These are phyloP conservation scores for Cordyceps javanica DNA, from an alignment of 2,329 filamentous ascomycete species.

Conservation along the genomic window DNA sequence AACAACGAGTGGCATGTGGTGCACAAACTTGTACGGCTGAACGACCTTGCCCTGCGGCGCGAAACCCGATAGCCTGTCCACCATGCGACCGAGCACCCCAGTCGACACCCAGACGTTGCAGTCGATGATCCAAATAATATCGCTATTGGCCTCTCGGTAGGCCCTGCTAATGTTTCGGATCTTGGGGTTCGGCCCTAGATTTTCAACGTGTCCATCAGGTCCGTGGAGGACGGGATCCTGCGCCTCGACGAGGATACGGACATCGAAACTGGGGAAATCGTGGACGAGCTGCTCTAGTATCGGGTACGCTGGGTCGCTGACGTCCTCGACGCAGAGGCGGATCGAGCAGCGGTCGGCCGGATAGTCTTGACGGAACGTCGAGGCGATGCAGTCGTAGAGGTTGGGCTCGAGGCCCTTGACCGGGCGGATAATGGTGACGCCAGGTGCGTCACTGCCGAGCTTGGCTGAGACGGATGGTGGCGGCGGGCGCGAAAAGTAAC, in stretches of 20 bases:
- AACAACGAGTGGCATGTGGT: constrained; percentile 86
- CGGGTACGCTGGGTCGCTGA: constrained; percentile 69
- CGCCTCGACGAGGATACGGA: constrained; percentile 69
- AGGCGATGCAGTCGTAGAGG: constrained; percentile 86
- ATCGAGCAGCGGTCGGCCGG: constrained; percentile 70
- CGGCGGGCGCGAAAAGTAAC: constrained; percentile 45
- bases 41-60: constrained; percentile 40
- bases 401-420: constrained; percentile 87
- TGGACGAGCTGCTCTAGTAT: constrained; percentile 63
- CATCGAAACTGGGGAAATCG: constrained; percentile 69
- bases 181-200: constrained; percentile 94
- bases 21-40: constrained; percentile 80
- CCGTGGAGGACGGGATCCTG: constrained; percentile 67
- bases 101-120: constrained; percentile 90
- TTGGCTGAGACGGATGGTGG: constrained; percentile 44
- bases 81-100: constrained; percentile 78
- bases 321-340: constrained; percentile 73
- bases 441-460: constrained; percentile 54
- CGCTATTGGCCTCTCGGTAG: constrained; percentile 80
- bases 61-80: constrained; percentile 75
- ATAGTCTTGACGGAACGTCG: constrained; percentile 78
- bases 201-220: constrained; percentile 40
- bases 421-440: constrained; percentile 86
- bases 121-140: constrained; percentile 91
- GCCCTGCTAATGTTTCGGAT: constrained; percentile 93